These are phyloP conservation scores for Pulveroboletus sp. DNA, from an alignment of 768 basidiomycete species.

Conservation along the genomic window DNA sequence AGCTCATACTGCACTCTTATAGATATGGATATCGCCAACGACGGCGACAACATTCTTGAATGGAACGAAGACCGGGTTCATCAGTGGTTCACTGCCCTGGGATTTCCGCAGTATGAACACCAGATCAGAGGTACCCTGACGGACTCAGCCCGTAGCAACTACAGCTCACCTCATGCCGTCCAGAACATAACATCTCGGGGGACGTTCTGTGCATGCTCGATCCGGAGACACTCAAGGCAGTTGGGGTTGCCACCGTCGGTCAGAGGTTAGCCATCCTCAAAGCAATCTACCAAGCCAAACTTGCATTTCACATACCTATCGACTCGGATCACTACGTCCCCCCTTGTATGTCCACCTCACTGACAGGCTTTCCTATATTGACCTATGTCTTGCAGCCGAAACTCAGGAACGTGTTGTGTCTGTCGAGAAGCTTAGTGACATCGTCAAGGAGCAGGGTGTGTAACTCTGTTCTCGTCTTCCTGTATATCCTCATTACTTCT, in stretches of 20 bases:
- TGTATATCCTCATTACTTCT: constrained; percentile 1
- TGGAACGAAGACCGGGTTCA: constrained; percentile 82
- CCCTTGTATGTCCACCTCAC: constrained; percentile 57
- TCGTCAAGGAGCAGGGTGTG: constrained; percentile 74
- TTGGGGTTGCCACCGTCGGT: constrained; percentile 87
- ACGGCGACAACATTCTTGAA: constrained; percentile 40
- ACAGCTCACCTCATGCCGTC: constrained; percentile 3
- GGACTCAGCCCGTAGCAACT: neutral
- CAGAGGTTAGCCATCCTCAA: constrained; percentile 90
- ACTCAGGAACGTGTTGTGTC: constrained; percentile 52
- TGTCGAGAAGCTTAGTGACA: constrained; percentile 59
- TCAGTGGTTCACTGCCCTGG: constrained; percentile 68
- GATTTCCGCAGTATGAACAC: constrained; percentile 79
- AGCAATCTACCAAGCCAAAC: constrained; percentile 85
- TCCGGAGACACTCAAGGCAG: constrained; percentile 75
- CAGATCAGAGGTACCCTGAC: constrained; percentile 63
- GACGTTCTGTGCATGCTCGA: constrained; percentile 84
- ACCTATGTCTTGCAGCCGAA: constrained; percentile 42
- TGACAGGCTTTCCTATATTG: neutral
- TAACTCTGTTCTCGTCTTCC: neutral
- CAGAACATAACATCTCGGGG: constrained; percentile 90
- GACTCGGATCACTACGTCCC: constrained; percentile 84
- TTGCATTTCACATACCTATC: constrained; percentile 76
- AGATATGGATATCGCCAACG: constrained; percentile 28
- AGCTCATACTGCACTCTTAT: constrained; percentile 4